These are phyloP conservation scores for Colletotrichum filicis DNA, from an alignment of 2,329 filamentous ascomycete species.

Conservation along the genomic window DNA sequence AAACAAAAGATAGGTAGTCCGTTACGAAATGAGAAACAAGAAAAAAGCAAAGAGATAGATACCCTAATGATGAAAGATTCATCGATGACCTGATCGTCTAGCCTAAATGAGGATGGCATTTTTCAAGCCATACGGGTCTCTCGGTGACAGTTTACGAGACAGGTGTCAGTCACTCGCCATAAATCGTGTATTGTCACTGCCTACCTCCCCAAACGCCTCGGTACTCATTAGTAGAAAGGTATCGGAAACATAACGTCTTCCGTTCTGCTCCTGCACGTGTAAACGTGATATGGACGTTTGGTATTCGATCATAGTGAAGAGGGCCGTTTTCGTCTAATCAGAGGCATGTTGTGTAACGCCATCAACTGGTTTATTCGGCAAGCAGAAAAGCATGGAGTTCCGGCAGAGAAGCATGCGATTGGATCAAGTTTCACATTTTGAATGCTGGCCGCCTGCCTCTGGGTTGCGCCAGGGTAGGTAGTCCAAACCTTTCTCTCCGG, in stretches of 20 bases:
- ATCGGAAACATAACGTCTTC: background rate
- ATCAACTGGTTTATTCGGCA: background rate
- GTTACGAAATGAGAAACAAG: background rate
- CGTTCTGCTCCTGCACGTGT: background rate
- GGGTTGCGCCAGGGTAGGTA: background rate
- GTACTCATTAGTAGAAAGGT: too few species aligned
- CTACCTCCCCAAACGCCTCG: background rate
- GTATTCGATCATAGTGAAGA: background rate
- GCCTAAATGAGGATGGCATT: too few species aligned
- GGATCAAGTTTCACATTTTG: background rate
- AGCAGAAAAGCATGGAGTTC: background rate
- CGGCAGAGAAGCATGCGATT: background rate
- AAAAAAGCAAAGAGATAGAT: background rate
- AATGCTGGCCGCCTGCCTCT: background rate
- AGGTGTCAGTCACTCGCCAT: background rate
- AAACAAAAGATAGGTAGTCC: background rate
- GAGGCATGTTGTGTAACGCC: background rate
- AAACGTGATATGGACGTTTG: background rate
- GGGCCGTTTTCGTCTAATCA: background rate
- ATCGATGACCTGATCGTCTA: background rate
- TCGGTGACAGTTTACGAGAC: background rate
- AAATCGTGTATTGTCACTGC: background rate
- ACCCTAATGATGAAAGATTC: background rate
- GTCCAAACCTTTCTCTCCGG: background rate
- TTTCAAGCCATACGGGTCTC: background rate